Evolutionary conservation across 768 basidiomycete genomes (phyloP), one percentile per base, ranked within the genome.

Genomic region (Daedaleopsis nitida): DNA sequence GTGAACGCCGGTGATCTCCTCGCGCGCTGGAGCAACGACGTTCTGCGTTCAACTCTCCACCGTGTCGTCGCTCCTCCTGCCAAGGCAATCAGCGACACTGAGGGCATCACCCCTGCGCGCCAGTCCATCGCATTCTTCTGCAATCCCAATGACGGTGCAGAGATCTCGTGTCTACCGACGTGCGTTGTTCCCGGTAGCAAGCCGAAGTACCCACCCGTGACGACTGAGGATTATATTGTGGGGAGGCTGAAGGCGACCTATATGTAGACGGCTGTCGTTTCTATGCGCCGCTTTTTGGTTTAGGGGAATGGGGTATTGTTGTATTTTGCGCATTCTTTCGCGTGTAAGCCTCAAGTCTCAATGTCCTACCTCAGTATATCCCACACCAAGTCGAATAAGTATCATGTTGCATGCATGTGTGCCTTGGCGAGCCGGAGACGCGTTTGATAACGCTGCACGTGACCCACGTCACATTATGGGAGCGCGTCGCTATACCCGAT

Each of bases 121-220:
- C 90, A 92, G 69, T 91, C 89, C 10, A 88, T 94, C 54, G 92
- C 89, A 9, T 94, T 91, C 78, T 94, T 94, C 75, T 92, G 89
- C 78, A 93, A 89, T 67, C 91, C 92, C 4, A 91, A 93, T 65
- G 84, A 83, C 66, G 80, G 80, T 44, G 77, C 89, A 14, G 77
- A 80, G 59, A 86, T 94, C 57, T 77, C 85, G 16, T 91, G 91
- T 65, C 73, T 94, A 27, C 89, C 91, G 19, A 89, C 83, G 58
- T 86, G 84, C 64, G 63, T 66, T 38, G 74, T 73, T 34, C 85
- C 87, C 34, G 86, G 83, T 34, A 69, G 73, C 34, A 74, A 75
- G 55, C 74, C 79, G 11, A 92, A 88, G 74, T 91, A 93, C 70
- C 75, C 81, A n/a, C 74, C 89, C 1, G 78, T 93, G 55, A 88